Evolutionary conservation across 441 rosid genomes (phyloP), one percentile per base, ranked within the genome.

Genomic region (Arabidopsis lyrata): DNA sequence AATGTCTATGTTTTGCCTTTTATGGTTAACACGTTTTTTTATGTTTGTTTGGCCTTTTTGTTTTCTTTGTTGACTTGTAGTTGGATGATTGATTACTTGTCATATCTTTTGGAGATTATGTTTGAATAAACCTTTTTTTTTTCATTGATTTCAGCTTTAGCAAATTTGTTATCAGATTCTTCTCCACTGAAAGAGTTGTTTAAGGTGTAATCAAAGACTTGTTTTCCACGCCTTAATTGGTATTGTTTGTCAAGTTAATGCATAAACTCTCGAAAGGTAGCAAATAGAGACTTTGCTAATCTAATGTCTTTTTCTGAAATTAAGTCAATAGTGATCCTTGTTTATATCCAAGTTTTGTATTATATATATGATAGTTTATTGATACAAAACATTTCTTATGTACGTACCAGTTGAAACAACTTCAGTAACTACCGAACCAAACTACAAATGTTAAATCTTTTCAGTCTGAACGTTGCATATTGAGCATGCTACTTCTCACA

Each of bases 1-100:
- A 31, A 59, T 66, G 73, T 47, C 29, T 74, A 6, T 52, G 68
- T 74, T 41, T 74, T 50, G 39, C 41, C 56, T 41, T 67, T 60
- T 75, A 2, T 59, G 56, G 73, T 67, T 48, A 20, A n/a, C 62
- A 67, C 22, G 22, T 31, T 60, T 59, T 59, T 8, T 8, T 39
- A 31, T 31, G 49, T 31, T 31, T 74, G 62, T 67, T 50, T 59
- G 55, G 67, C 20, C 66, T 48, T 16, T 65, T 47, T 54, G 31
- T 53, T 38, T 55, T 47, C 14, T 64, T 35, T 63, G 16, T 65
- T 65, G 59, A 65, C 66, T 74, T 38, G 14, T 29, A 27, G 50
- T 56, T 73, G 49, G 16, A 41, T 52, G 36, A 35, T 34, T 29
- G 31, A 39, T 38, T 20, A 20, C 4, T 29, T 29, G 50, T 65